Percentiles rank a stretch among this genome's conserved stretches.
Conservation (phyloP, 768 basidiomycete genomes). For the Fistulinella prunicolor region DNA sequence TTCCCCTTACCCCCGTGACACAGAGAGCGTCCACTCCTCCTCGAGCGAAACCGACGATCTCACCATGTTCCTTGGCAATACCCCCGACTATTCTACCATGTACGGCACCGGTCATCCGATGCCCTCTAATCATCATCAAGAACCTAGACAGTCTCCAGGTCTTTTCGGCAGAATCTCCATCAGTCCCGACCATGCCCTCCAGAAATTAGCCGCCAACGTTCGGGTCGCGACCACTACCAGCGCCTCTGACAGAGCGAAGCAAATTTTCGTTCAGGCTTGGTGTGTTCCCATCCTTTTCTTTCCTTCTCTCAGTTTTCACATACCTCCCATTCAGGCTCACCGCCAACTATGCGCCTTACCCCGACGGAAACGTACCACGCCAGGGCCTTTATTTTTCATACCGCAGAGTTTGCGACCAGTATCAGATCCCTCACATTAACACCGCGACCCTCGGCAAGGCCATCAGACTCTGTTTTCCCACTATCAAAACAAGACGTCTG, state of each 20-base stretch:
- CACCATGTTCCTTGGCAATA: constrained; percentile 64
- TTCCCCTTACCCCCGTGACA: constrained; percentile 83
- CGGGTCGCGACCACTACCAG: constrained; percentile 88
- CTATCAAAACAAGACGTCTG: constrained; percentile 90
- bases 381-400: constrained; percentile 95
- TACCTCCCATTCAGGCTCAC: constrained; percentile 60
- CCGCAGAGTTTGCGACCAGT: constrained; percentile 85
- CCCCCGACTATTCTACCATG: constrained; percentile 67
- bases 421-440: constrained; percentile 92
- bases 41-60: constrained; percentile 89
- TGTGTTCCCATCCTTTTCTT: constrained; percentile 39
- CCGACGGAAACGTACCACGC: constrained; percentile 89
- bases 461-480: constrained; percentile 88
- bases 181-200: constrained; percentile 72
- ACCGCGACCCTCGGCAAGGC: constrained; percentile 95
- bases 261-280: constrained; percentile 93
- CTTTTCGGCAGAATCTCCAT: constrained; percentile 77
- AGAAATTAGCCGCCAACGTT: constrained; percentile 84
- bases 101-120: constrained; percentile 46
- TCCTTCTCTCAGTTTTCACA: constrained; percentile 18
- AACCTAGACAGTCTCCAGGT: constrained; percentile 60
- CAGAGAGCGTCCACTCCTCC: constrained; percentile 83
- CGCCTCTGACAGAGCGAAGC: constrained; percentile 87
- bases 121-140: constrained; percentile 38
- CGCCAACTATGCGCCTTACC: constrained; percentile 87